A percentile compares a stretch with the other conserved stretches of the same genome.
These are phyloP conservation scores for Aureobasidium vineae DNA, from an alignment of 2,329 filamentous ascomycete genomes.

Conservation along the genomic window DNA sequence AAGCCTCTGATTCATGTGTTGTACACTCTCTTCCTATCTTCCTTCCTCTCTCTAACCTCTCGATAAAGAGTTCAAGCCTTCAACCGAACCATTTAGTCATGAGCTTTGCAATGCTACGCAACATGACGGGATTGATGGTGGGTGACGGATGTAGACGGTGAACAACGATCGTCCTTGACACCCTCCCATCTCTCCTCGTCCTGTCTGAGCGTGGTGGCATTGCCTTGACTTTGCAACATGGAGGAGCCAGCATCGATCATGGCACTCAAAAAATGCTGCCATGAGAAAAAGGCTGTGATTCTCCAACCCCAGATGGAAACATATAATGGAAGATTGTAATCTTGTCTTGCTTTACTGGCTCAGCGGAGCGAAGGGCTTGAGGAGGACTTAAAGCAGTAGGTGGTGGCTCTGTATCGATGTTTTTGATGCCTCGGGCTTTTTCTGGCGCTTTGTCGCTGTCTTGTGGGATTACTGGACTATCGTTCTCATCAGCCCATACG, in stretches of 20 bases:
- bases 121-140: slow-evolving; percentile 34
- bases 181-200: background rate
- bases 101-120: slow-evolving; percentile 35
- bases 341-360: slow-evolving; percentile 20
- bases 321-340: background rate
- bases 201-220: slow-evolving; percentile 29
- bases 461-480: background rate
- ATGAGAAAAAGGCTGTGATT: slow-evolving; percentile 15
- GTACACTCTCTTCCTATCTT: background rate
- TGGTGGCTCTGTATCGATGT: background rate
- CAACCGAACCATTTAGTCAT: slow-evolving; percentile 38
- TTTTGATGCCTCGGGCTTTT: background rate
- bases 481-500: background rate
- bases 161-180: slow-evolving; percentile 29
- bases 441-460: background rate
- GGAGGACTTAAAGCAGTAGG: background rate
- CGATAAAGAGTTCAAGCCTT: slow-evolving; percentile 30
- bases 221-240: too few species aligned
- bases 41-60: slow-evolving; percentile 24
- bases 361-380: background rate
- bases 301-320: slow-evolving; percentile 2
- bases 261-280: slow-evolving; percentile 29
- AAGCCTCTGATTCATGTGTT: background rate
- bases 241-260: slow-evolving; percentile 30
- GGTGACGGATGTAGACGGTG: slow-evolving; percentile 37